A percentile compares a stretch with the other conserved stretches of the same genome.
Conservation (phyloP, 116 monocot genomes). For the Phalaenopsis hybrid region DNA sequence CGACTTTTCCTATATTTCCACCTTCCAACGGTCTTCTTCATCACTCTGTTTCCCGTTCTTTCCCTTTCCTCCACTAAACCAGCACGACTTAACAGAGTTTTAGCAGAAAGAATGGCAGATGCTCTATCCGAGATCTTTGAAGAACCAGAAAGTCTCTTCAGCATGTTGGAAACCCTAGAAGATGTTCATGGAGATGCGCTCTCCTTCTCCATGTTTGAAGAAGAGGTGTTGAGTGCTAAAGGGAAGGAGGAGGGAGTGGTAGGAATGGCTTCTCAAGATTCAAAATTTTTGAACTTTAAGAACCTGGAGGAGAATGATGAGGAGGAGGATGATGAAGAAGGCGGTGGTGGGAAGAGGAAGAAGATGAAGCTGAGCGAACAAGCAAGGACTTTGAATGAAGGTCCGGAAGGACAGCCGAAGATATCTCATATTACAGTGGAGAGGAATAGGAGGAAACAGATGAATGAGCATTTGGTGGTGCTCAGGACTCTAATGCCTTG, state of each 20-base stretch:
- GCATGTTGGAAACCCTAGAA: slow-evolving; percentile 44
- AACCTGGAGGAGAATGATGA: slow-evolving; percentile 7
- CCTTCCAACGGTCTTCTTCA: slow-evolving; percentile 17
- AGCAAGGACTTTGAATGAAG: neutral
- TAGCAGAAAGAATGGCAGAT: slow-evolving; percentile 19
- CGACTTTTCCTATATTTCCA: slow-evolving; percentile 7
- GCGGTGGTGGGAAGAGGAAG: slow-evolving; percentile 17
- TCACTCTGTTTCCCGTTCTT: neutral
- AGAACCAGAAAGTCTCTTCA: slow-evolving; percentile 58
- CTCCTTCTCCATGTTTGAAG: slow-evolving; percentile 25
- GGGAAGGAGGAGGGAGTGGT: neutral
- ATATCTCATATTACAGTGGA: slow-evolving; percentile 86
- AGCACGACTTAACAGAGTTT: neutral
- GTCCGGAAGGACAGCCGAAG: slow-evolving; percentile 29
- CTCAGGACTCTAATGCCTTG: slow-evolving; percentile 84
- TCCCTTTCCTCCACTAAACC: neutral
- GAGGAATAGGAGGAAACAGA: slow-evolving; percentile 91
- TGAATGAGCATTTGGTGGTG: slow-evolving; percentile 86
- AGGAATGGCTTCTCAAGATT: neutral
- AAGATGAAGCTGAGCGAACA: slow-evolving; percentile 26
- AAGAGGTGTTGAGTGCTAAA: slow-evolving; percentile 10
- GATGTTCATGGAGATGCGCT: slow-evolving; percentile 10
- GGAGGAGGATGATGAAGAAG: slow-evolving; percentile 19
- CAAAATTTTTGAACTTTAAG: neutral
- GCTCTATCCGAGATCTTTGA: slow-evolving; percentile 42